These are phyloP conservation scores for Fonsecaea nubica DNA, from an alignment of 2,329 filamentous ascomycete species.

Conservation along the genomic window DNA sequence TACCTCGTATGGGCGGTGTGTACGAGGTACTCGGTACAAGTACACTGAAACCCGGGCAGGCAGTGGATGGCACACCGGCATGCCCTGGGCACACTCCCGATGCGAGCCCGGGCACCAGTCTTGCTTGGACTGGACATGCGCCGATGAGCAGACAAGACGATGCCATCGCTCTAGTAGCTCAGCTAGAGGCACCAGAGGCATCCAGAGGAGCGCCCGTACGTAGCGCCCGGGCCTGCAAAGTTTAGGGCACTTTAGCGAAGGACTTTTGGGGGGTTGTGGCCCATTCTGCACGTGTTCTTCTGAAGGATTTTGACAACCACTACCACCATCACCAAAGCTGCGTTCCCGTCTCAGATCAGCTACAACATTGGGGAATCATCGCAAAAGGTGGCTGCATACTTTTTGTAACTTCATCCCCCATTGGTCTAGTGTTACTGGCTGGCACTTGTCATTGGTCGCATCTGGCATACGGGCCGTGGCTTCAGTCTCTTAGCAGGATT, in stretches of 20 bases:
- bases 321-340: constrained; percentile 1
- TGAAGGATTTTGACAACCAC: background rate
- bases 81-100: background rate
- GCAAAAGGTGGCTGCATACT: background rate
- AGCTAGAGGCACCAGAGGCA: background rate
- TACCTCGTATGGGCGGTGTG: too few relatives aligned
- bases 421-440: background rate
- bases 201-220: background rate
- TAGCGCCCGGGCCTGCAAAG: background rate
- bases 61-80: too few relatives aligned
- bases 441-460: background rate
- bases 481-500: background rate
- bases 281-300: background rate
- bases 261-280: background rate
- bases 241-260: background rate
- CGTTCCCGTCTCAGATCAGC: constrained; percentile 1
- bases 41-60: background rate
- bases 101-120: background rate
- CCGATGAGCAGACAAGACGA: background rate
- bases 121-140: background rate
- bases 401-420: constrained; percentile 6
- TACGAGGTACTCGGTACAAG: too few relatives aligned
- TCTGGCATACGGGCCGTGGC: background rate
- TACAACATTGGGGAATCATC: background rate
- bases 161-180: background rate